Evolutionary conservation across 2,329 filamentous ascomycete genomes (phyloP), one percentile per base, ranked within the genome.

Genomic region (Talaromyces sp.): DNA sequence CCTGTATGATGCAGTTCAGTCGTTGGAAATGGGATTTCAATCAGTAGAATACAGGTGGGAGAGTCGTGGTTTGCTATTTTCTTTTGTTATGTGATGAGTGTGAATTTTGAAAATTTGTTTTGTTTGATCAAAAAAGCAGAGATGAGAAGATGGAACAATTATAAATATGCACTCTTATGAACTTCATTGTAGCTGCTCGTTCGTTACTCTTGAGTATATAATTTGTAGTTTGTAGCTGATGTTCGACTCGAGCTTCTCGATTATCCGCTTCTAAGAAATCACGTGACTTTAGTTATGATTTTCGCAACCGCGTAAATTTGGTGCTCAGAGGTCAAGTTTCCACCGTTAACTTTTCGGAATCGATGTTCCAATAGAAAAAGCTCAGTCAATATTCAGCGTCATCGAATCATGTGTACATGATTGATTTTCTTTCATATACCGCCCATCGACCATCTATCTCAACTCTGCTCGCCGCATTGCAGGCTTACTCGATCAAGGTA

Each of bases 21-120:
- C 61, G 61, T 54, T 56, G 58, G 63, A 43, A 50, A 57, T 60
- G 52, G 54, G 43, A 68, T 71, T 68, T 67, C 67, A 68, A 70
- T 67, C 69, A 73, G 72, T 74, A 74, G 72, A 74, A 70, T 70
- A 70, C 66, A 68, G 71, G 68, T 69, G 67, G 66, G 68, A 65
- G 68, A 67, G 70, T 67, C 70, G 69, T 68, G 69, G 70, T 70
- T 69, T 64, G 56, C 64, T 69, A 56, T 70, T 66, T 67, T 62
- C 19, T 47, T 70, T 72, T 69, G 72, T 71, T 67, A 70, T 72
- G 71, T 67, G 72, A 67, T 72, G 64, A 74, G 70, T 70, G 67
- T 67, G 70, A 62, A 65, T 50, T 65, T 70, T 68, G 67, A 69
- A 71, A 60, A 67, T 72, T 47, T 70, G 67, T 69, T 70, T 70